Evolutionary conservation across 352 stramenopile species (phyloP), one percentile per base, ranked within the genome.

Genomic region (Phytophthora europaea): DNA sequence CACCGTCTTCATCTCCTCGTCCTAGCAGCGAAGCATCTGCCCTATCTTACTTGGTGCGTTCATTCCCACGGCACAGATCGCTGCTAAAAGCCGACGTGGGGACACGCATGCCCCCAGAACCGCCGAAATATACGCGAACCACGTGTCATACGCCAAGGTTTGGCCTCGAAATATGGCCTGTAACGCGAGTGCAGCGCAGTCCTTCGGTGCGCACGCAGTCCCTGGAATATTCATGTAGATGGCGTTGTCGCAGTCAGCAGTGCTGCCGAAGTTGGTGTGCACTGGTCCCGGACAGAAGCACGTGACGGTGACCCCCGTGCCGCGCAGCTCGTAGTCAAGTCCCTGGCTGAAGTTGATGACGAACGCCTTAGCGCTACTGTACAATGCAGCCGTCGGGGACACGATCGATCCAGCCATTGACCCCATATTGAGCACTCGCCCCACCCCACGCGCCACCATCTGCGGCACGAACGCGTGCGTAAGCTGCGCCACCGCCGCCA

Each of bases 371-470:
- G 83, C 73, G 33, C 79, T 90, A 45, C 83, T 81, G 70, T 95
- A 96, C 31, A 94, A 61, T 7, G 81, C 79, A n/a, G 83, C 78
- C 7, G 69, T 75, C 9, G 88, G 87, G 13, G 88, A 85, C 2
- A 87, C 65, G 45, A 90, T 60, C n/a, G 78, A 78, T 0, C 70
- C 75, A 2, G 84, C 77, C 22, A 95, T 81, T 15, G 87, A 92
- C 33, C 84, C 82, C 9, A 97, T 82, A 61, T 95, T 95, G 28
- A 97, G 71, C 52, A 97, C 79, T 51, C 87, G 80, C n/a, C 89
- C 91, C 7, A 80, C 54, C 16, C 85, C 76, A 38, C 91, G 82
- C 63, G 75, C 63, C n/a, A 83, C 70, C 89, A 97, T 96, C 45
- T 83, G 75, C 33, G 87, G 82, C 12, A 93, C 60, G 23, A 97